Base-by-base conservation (phyloP, 1,139 yeast genomes). In the Scheffersomyces cryptocercus region DNA sequence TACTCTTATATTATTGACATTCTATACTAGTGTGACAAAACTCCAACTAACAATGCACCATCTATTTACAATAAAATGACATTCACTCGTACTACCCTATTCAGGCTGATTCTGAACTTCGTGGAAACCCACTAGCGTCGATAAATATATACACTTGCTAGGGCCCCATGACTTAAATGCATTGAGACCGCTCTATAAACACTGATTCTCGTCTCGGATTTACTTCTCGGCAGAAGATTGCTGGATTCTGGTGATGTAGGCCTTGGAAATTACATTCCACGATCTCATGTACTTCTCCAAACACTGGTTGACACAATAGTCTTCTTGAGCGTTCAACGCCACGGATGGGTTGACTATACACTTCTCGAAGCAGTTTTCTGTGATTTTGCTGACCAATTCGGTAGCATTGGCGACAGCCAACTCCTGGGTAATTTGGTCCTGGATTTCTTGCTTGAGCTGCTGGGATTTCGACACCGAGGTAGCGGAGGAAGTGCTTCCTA, bases 391-490 rank as follows among this genome's bases (percentile, higher is more conserved):
- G 37, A 90, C 95, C 46, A 90, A 73, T 59, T 88, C 93, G 3
- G 95, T 84, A 33, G 96, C 97, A 65, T 89, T 88, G 20, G 90
- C 93, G 28, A 89, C 81, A 1, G 96, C 97, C 49, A 90, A 73
- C 61, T 90, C 97, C 61, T 84, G 89, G 35, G 84, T 73, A 49
- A 90, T 84, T 60, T 86, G 90, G 31, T 76, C 73, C 62, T 88
- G 87, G 46, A 89, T 70, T 58, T 84, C 82, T 37, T 76, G 75
- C 59, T 84, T 84, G 41, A 69, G 50, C 42, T 63, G 61, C 42
- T 57, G 64, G 5, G 67, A 57, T 38, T 58, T 53, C 36, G 46
- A 44, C n/a, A 52, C 43, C 5, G 59, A 48, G 16, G 62, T 37
- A 15, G 62, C 42, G 11, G 65, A 41, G 14, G 59, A 47, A 28